These are phyloP conservation scores for Ophiognomonia clavigignenti-juglandacearum DNA, from an alignment of 2,329 filamentous ascomycete genomes.

Conservation along the genomic window DNA sequence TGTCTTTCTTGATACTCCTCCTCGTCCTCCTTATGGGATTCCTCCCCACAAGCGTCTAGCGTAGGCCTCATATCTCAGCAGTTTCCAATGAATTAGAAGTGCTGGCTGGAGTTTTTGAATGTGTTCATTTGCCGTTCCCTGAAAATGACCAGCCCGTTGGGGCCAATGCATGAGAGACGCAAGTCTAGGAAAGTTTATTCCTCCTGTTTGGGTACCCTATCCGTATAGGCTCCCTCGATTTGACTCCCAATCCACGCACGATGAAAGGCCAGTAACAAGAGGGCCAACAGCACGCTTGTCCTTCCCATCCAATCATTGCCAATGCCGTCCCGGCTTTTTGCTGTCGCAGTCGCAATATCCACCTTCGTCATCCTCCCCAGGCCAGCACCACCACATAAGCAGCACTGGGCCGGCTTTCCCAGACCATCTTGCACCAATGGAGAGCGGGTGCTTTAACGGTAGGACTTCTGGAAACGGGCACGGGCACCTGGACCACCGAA, in stretches of 20 bases:
- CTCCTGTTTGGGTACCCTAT: constrained; percentile 21
- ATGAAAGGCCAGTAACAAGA: constrained; percentile 8
- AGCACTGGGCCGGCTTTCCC: constrained; percentile 5
- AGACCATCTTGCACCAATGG: constrained; percentile 9
- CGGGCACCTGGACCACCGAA: constrained; percentile 90
- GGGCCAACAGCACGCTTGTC: constrained; percentile 15
- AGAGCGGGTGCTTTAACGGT: constrained; percentile 66
- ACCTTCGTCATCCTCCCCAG: constrained; percentile 13
- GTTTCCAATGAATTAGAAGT: too few species aligned
- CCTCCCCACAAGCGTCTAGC: background rate
- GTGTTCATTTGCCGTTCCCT: constrained; percentile 49
- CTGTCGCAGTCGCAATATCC: constrained; percentile 8
- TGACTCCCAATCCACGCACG: constrained; percentile 25
- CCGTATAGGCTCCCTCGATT: constrained; percentile 16
- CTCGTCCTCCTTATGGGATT: too few species aligned
- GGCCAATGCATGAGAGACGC: constrained; percentile 46
- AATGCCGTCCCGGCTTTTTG: constrained; percentile 13
- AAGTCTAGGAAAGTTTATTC: constrained; percentile 35
- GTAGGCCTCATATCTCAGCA: background rate
- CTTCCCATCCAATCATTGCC: constrained; percentile 4
- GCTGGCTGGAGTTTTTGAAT: constrained; percentile 29
- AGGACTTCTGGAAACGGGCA: constrained; percentile 97
- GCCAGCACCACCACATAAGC: constrained; percentile 23
- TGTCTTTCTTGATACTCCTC: too few species aligned
- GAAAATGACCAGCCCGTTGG: constrained; percentile 41